Conservation (phyloP, 2,329 filamentous ascomycete species). For the Penicillium italicum region DNA sequence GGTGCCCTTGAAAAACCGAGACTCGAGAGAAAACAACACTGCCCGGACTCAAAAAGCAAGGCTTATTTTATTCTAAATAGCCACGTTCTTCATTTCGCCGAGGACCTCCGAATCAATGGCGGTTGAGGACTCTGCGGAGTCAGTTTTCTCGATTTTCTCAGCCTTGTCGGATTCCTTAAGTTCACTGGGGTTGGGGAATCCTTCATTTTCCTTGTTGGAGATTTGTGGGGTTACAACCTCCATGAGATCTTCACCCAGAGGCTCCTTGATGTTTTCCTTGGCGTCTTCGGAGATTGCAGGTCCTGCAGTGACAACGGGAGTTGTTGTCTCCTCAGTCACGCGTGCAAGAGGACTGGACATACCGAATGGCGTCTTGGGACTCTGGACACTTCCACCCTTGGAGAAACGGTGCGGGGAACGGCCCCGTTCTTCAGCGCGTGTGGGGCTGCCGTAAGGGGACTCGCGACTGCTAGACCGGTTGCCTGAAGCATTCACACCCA, state of each 20-base stretch:
- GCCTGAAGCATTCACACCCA: constrained; percentile 53
- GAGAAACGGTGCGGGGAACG: constrained; percentile 49
- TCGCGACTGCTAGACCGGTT: constrained; percentile 46
- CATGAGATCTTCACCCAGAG: constrained; percentile 38
- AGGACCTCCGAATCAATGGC: constrained; percentile 40
- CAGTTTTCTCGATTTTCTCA: constrained; percentile 25
- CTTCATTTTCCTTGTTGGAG: constrained; percentile 35
- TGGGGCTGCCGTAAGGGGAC: constrained; percentile 52
- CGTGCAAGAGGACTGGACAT: constrained; percentile 47
- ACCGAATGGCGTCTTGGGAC: constrained; percentile 43
- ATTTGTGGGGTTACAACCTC: constrained; percentile 40
- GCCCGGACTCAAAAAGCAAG: constrained; percentile 13
- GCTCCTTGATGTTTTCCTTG: constrained; percentile 30
- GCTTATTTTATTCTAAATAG: constrained; percentile 40
- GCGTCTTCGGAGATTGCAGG: constrained; percentile 33
- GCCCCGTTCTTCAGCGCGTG: constrained; percentile 46
- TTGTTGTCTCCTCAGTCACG: constrained; percentile 45
- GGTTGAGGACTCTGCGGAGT: constrained; percentile 27
- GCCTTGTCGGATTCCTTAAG: constrained; percentile 31
- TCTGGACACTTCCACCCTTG: constrained; percentile 41
- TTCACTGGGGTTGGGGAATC: constrained; percentile 20
- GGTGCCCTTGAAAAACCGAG: constrained; percentile 16
- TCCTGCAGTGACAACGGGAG: constrained; percentile 34
- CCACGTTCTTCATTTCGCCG: constrained; percentile 49
- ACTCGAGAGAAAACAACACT: constrained; percentile 8